Conservation (phyloP, 2,329 filamentous ascomycete species). For the Aspergillus sp. region DNA sequence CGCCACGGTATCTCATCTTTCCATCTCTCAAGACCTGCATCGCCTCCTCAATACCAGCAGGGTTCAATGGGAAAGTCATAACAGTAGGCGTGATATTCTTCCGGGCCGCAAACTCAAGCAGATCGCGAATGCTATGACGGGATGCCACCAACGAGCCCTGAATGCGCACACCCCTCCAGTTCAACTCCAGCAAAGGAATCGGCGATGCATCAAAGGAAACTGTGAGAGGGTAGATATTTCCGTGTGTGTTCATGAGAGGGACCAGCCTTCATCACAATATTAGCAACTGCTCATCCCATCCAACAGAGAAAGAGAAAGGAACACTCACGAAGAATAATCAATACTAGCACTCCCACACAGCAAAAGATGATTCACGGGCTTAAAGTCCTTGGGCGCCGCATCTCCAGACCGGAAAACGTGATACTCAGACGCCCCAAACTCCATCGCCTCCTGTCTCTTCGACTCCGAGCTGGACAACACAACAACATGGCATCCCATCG, state of each 20-base stretch:
- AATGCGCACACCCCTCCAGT: constrained; percentile 54
- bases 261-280: constrained; percentile 11
- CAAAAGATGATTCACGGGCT: constrained; percentile 20
- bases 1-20: constrained; percentile 46
- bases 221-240: constrained; percentile 20
- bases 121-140: constrained; percentile 53
- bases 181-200: constrained; percentile 27
- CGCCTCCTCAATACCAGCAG: constrained; percentile 26
- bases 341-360: constrained; percentile 19
- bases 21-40: constrained; percentile 44
- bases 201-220: constrained; percentile 15
- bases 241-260: constrained; percentile 19
- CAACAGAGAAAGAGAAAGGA: constrained; percentile 1
- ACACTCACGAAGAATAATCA: constrained; percentile 20
- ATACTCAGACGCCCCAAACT: constrained; percentile 20
- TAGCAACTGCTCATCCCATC: neutral
- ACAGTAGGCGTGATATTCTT: constrained; percentile 61
- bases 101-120: constrained; percentile 58
- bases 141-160: constrained; percentile 62
- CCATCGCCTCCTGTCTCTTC: constrained; percentile 22
- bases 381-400: constrained; percentile 13
- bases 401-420: constrained; percentile 18
- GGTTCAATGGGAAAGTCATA: constrained; percentile 56
- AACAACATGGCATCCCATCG: constrained; percentile 59
- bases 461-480: constrained; percentile 22